phyloP scores from a whole-genome alignment of 768 basidiomycete species.

The Termitomyces sp. region DNA sequence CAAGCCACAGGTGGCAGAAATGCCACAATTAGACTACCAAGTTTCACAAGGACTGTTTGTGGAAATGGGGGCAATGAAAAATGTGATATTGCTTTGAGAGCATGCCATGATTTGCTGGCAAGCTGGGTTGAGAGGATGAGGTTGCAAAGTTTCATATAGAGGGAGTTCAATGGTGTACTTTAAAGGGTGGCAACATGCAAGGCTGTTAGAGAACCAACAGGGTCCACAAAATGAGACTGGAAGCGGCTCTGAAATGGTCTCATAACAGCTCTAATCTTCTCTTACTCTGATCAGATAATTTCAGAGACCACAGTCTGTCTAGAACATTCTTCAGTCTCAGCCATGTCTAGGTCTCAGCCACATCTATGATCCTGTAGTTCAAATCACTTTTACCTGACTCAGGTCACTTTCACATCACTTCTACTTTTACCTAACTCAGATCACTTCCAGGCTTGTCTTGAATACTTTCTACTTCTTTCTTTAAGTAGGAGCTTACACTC shows the following conservation, averaged over 20 bases:
- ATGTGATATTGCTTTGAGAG: slow-evolving; percentile 47
- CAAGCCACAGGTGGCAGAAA: slow-evolving; percentile 41
- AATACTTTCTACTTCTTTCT: no score
- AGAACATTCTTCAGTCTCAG: no score
- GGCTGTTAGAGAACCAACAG: slow-evolving; percentile 47
- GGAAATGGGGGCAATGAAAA: slow-evolving; percentile 57
- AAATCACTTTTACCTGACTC: no score
- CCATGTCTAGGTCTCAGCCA: no score
- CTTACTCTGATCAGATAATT: no score
- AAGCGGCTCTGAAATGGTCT: slow-evolving; percentile 68
- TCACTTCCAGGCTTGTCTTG: no score
- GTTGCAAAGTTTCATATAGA: slow-evolving; percentile 44
- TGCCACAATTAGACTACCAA: slow-evolving; percentile 33
- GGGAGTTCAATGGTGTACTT: slow-evolving; percentile 10
- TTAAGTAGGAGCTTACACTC: no score
- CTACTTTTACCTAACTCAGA: no score
- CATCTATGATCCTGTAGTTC: no score
- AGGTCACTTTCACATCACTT: no score
- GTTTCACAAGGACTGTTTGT: slow-evolving; percentile 54
- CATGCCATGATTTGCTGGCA: slow-evolving; percentile 51
- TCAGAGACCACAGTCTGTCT: no score
- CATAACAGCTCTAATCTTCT: no score
- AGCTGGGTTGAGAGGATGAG: slow-evolving; percentile 59
- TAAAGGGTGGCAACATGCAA: slow-evolving; percentile 12
- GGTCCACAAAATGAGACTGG: slow-evolving; percentile 63